Base-by-base conservation (phyloP, 176 grass and related monocot genomes). In the Zizania latifolia region DNA sequence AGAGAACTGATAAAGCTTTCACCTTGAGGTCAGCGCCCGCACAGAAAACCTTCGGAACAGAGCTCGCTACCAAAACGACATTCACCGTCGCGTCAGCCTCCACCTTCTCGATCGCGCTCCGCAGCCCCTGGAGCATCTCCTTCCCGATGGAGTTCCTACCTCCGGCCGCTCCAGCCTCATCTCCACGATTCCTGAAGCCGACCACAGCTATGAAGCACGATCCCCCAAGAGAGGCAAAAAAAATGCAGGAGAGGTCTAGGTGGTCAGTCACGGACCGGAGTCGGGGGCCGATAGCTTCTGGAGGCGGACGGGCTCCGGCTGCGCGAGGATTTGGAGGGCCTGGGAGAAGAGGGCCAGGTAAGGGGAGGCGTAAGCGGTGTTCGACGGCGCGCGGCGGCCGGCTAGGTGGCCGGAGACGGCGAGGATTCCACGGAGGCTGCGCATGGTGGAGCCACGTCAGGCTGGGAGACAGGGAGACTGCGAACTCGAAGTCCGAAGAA, bases 21-120 rank as follows among this genome's bases (percentile, higher is more conserved):
- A 98, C 95, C 91, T 98, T 98, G 63, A 98, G 95, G 67, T 98
- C 95, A 16, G 95, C 91, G 23, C 91, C 91, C 3, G 95, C 95
- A 22, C 89, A 94, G 81, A 98, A 98, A 38, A 86, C 84, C 75
- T 81, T 94, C 32, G 95, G 79, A 58, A 98, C 86, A 0, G 84
- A 87, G 82, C 91, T 97, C 26, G 88, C 81, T 0, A 97, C 21
- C 78, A 97, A 57, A n/a, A 93, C 81, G 33, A 89, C 88, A 58
- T 91, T 92, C 63, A 78, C 83, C 8, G 86, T 64, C 8, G 86
- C 11, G 81, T 97, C 94, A 41, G 75, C 78, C 43, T 57, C 60
- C 68, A 97, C 78, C 43, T 62, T 82, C 70, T 92, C 70, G 38
- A 97, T 79, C 0, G 88, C 84, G 58, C 63, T 86, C 69, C 76